Evolutionary conservation across 768 basidiomycete species (phyloP), one percentile per base, ranked within the genome.

Genomic region (Xanthoconium purpureum): DNA sequence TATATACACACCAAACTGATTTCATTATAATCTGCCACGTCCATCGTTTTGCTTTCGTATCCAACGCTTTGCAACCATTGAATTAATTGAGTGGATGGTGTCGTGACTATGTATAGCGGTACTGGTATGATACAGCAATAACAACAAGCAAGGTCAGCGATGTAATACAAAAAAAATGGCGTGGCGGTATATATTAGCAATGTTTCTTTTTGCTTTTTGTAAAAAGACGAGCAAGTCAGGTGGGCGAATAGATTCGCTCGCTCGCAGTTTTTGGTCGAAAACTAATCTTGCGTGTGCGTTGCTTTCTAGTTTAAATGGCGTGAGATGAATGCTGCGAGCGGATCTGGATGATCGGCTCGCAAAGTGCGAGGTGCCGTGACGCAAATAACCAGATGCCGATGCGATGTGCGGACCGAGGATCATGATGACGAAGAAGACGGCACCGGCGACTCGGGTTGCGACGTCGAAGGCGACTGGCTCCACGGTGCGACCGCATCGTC

Each of bases 401-500:
- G 9, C 12, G 6, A 37, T 17, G 30, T 32, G 17, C 24, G 30
- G 30, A 35, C 4, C 7, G 18, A 20, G 9, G 48, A 52, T 64
- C 52, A 64, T 15, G 37, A 1, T 4, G 54, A 50, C 4, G 35
- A 20, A 1, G 51, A 15, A 3, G 29, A 45, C 30, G 52, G 20
- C 6, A 45, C 43, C 9, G 59, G 35, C 0, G 63, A 54, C 7
- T 54, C 40, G 12, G 60, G 36, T 11, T 64, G 69, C 30, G 64
- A 60, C 45, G 30, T 15, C 4, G 50, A 29, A 3, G 66, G 50
- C 6, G 65, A 61, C 49, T 60, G 66, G 13, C 67, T 49, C 78
- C 74, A 79, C 2, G 81, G 77, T 13, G 82, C 74, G 42, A 78
- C 73, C 7, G 84, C 76, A 55, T 88, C 85, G 67, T 88, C 87